Conservation (phyloP, 2,329 filamentous ascomycete genomes). For the Aspergillus thermomutatus region DNA sequence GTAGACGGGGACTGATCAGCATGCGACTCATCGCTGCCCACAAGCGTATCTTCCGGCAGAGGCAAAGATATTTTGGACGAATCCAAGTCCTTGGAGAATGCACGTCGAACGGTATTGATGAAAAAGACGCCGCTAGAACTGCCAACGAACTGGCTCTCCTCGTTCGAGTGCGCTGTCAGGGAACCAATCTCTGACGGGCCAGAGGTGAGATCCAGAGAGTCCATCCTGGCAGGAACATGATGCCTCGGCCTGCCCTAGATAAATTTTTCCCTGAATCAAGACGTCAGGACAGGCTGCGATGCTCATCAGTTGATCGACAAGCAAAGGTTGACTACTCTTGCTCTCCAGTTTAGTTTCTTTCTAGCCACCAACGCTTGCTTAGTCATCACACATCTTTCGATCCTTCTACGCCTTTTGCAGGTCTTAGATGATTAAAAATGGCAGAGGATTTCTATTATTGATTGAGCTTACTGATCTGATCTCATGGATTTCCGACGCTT, state of each 20-base stretch:
- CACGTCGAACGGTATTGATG: slow-evolving; percentile 51
- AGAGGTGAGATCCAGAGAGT: slow-evolving; percentile 22
- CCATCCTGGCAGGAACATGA: slow-evolving; percentile 24
- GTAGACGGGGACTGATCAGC: slow-evolving; percentile 12
- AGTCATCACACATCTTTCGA: not conserved
- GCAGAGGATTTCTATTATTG: too few species aligned
- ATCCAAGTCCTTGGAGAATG: slow-evolving; percentile 43
- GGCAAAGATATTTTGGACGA: slow-evolving; percentile 22
- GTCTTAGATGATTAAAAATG: too few species aligned
- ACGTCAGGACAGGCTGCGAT: not conserved
- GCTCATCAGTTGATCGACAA: not conserved
- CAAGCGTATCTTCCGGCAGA: slow-evolving; percentile 27
- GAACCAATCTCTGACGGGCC: slow-evolving; percentile 41
- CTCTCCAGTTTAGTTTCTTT: not conserved
- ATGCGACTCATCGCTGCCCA: slow-evolving; percentile 24
- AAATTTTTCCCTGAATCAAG: not conserved
- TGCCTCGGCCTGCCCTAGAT: not conserved
- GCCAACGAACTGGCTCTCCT: slow-evolving; percentile 51
- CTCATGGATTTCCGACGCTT: too few species aligned
- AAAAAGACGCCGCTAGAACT: slow-evolving; percentile 54
- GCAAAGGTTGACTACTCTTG: not conserved
- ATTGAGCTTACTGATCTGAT: too few species aligned
- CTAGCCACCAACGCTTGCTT: not conserved
- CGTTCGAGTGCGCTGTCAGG: slow-evolving; percentile 40
- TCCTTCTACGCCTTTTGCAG: too few species aligned